Evolutionary conservation across 1,284 basidiomycete genomes (phyloP), one percentile per base, ranked within the genome.

Genomic region (Apiotrichum akiyoshidainum): DNA sequence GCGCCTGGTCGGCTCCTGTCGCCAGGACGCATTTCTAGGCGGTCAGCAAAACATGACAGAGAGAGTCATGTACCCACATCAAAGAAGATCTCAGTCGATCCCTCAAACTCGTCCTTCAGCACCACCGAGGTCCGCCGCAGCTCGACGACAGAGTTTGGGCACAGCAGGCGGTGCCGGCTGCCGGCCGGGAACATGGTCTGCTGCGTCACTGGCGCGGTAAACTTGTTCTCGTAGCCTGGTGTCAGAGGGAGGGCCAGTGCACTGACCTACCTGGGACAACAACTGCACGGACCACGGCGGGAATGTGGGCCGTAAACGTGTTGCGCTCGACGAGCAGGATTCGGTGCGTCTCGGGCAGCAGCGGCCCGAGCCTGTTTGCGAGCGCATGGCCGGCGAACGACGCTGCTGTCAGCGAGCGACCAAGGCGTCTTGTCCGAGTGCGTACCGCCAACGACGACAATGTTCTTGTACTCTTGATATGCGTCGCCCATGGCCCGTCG

Each of bases 301-400:
- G 68, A 2, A 74, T 68, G 71, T 73, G 79, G 60, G 70, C 79
- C 2, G 71, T 69, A 39, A 69, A 76, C 9, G 72, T 71, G 33
- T 73, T 66, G 11, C 75, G 70, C 57, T 81, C 80, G 62, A 81
- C 75, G 10, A 81, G 67, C 7, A 81, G 65, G 58, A 81, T 69
- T 14, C 79, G 73, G 60, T 80, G 76, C 9, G 72, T 68, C 0
- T 61, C 21, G 0, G 79, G 79, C 5, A 81, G 57, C 50, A 68
- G 69, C 21, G 69, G 64, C 5, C 64, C 58, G 17, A 81, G 70
- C 2, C 55, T 54, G 17, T 73, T 73, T 57, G 75, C 78, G 39
- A 76, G 57, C 16, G 42, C 52, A 46, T 71, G 71, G 2, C 78
- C 78, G 2, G 75, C 69, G 16, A 61, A 54, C 12, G 74, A 75